phyloP scores from a whole-genome alignment of 768 basidiomycete genomes.

The Russula dissimulans region DNA sequence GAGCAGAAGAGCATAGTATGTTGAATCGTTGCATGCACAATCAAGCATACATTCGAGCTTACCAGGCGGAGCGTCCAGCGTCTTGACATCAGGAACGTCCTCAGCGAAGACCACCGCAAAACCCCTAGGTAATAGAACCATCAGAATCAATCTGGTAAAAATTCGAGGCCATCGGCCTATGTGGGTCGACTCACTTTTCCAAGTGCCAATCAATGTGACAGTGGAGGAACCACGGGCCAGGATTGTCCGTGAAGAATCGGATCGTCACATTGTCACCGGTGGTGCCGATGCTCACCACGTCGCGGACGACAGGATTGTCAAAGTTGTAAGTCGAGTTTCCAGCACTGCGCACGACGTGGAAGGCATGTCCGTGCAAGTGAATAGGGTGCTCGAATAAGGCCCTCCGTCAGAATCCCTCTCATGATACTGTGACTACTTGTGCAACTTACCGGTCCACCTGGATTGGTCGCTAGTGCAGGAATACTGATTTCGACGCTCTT shows the following conservation, averaged over 20 bases:
- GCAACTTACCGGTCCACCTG: constrained; percentile 2
- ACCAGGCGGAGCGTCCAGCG: background rate
- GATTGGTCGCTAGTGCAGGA: background rate
- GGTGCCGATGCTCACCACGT: constrained; percentile 7
- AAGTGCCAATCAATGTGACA: constrained; percentile 3
- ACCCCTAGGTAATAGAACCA: background rate
- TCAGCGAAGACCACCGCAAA: background rate
- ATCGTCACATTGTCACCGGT: constrained; percentile 16
- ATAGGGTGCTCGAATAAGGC: background rate
- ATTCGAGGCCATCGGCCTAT: no score
- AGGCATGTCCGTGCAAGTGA: constrained; percentile 14
- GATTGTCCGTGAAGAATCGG: constrained; percentile 24
- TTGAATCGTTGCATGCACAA: background rate
- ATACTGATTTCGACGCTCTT: constrained; percentile 2
- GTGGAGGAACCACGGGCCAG: constrained; percentile 1
- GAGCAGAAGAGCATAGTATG: background rate
- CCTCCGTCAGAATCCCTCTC: background rate
- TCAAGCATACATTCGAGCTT: background rate
- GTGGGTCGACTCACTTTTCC: background rate
- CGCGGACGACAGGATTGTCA: constrained; percentile 15
- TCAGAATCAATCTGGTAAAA: background rate
- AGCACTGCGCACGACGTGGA: constrained; percentile 2
- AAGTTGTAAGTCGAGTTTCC: constrained; percentile 16
- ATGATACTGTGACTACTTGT: background rate
- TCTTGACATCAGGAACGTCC: background rate